Percentiles rank a stretch among this genome's conserved stretches.
Conservation (phyloP, 2,329 filamentous ascomycete genomes). For the Parastagonospora avenae region DNA sequence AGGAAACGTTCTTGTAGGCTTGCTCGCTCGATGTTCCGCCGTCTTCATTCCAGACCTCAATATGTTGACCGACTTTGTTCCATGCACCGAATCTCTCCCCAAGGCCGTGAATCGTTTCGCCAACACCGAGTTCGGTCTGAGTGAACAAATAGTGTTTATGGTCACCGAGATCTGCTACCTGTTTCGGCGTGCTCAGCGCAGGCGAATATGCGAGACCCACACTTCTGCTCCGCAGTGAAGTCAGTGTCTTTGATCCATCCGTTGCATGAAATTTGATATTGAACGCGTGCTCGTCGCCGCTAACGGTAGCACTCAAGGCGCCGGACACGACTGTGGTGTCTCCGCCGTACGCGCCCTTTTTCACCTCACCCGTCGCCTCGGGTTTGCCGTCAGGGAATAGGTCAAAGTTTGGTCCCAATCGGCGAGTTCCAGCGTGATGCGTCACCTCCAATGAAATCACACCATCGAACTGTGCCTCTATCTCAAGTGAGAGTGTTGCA, state of each 20-base stretch:
- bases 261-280: constrained; percentile 61
- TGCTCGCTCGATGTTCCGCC: constrained; percentile 71
- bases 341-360: constrained; percentile 42
- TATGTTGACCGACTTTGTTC: constrained; percentile 74
- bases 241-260: constrained; percentile 58
- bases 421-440: constrained; percentile 61
- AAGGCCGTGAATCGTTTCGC: constrained; percentile 73
- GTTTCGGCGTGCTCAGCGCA: constrained; percentile 57
- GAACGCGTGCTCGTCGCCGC: constrained; percentile 57
- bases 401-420: constrained; percentile 62
- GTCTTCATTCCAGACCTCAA: constrained; percentile 68
- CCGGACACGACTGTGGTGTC: constrained; percentile 60
- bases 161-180: constrained; percentile 57
- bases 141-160: constrained; percentile 53
- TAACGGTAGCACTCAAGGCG: constrained; percentile 58
- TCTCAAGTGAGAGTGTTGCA: constrained; percentile 61
- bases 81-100: constrained; percentile 78
- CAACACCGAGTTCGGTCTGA: constrained; percentile 53
- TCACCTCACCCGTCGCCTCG: constrained; percentile 42
- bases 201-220: constrained; percentile 64
- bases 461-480: constrained; percentile 63
- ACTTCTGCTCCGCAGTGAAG: constrained; percentile 60
- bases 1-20: constrained; percentile 74
- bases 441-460: constrained; percentile 65
- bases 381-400: constrained; percentile 61